Evolutionary conservation across 306 rosid species (phyloP), one percentile per base, ranked within the genome.

Genomic region (Hippophae tibetana): DNA sequence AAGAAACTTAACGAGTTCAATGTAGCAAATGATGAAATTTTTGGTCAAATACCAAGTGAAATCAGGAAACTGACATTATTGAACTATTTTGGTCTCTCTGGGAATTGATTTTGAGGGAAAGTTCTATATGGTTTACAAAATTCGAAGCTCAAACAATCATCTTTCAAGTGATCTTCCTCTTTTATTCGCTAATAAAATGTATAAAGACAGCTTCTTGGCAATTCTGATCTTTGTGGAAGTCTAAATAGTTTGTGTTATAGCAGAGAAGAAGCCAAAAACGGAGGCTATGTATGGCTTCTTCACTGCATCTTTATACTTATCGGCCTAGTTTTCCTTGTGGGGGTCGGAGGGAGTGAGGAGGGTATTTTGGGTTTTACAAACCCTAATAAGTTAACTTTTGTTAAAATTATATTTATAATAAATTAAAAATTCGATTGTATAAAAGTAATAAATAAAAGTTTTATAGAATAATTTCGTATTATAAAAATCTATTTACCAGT

Each of bases 11-110:
- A 83, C 66, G 92, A 87, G 72, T 77, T 90, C 72, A 85, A 87
- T 65, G 69, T 90, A 57, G 90, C 92, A 0, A 63, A 72, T 56
- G 87, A 90, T 62, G 48, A 57, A 55, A 64, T 90, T n/a, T 65
- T 79, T 26, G 98, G 98, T 18, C 41, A 41, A 10, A 84, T 90
- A 62, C 96, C 98, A 10, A 69, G 63, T 3, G 87, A 49, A n/a
- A 72, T 90, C 63, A 87, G 80, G 50, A 78, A 70, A 56, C 43
- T 90, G 70, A 56, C 82, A 0, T 84, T 62, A 52, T 82, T 90
- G 42, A 90, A 83, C 61, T 90, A 77, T 67, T 96, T 90, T 12
- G 98, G 87, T 73, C 86, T 90, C 62, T 90, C 98, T 0, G 53
- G 61, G 25, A 90, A 90, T 52, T 73, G 64, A 5, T 62, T 90